Evolutionary conservation across 2,329 filamentous ascomycete species (phyloP).

Genomic region (Pezizomycotina sp.): DNA sequence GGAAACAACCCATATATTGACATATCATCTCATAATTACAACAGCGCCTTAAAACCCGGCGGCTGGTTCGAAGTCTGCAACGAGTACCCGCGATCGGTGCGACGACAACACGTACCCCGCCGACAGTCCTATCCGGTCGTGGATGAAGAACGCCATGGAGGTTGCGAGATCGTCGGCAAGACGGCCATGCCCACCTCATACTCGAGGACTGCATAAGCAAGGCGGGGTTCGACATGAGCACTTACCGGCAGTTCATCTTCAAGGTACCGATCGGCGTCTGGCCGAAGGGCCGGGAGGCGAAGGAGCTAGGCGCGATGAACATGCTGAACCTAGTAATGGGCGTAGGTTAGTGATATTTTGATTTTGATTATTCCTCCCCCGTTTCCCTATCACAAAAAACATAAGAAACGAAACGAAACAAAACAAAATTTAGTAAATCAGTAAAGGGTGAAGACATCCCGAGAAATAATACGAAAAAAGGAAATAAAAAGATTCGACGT

Average conservation of each 20-base stretch:
- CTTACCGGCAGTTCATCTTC: slow-evolving; percentile 35
- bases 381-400: too few species aligned
- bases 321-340: slow-evolving; percentile 22
- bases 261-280: slow-evolving; percentile 41
- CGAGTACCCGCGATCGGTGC: slow-evolving; percentile 12
- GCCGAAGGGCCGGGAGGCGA: slow-evolving; percentile 31
- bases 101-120: slow-evolving; percentile 17
- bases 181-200: too few species aligned
- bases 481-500: too few species aligned
- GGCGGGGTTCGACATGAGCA: slow-evolving; percentile 39
- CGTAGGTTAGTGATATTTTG: slow-evolving; percentile 12
- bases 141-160: slow-evolving; percentile 17
- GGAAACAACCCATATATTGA: too few species aligned
- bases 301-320: slow-evolving; percentile 23
- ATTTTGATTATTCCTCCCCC: too few species aligned
- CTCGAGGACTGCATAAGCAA: too few species aligned
- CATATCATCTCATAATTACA: too few species aligned
- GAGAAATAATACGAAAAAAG: too few species aligned
- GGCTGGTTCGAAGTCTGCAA: slow-evolving; percentile 30
- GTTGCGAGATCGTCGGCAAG: too few species aligned
- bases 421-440: too few species aligned
- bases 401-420: too few species aligned
- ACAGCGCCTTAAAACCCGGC: slow-evolving; percentile 34
- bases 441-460: too few species aligned
- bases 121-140: slow-evolving; percentile 10